Evolutionary conservation across 1,284 basidiomycete species (phyloP), one percentile per base, ranked within the genome.

Genomic region (Rhodotorula sp.): DNA sequence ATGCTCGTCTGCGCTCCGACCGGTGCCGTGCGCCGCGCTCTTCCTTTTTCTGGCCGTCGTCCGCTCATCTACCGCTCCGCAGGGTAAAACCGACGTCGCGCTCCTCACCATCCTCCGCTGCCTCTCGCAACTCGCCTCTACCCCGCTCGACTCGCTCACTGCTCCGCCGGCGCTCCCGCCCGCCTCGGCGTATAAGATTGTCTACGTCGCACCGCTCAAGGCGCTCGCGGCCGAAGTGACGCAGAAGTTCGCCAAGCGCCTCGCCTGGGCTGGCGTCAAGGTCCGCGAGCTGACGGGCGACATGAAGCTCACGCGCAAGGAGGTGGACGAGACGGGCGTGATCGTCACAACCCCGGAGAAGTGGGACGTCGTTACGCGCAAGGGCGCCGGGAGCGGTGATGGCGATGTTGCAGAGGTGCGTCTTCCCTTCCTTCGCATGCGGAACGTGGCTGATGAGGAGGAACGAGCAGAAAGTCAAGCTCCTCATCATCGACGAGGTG

Each of bases 191-290:
- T 99, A 98, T 85, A 99, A 99, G 82, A 89, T 99, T 70, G 94
- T 99, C 67, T 99, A 99, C 79, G 97, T 99, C 48, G 97, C 97
- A 17, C 97, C 97, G 0, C 99, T 99, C 94, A 99, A 99, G 81
- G 97, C 97, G 6, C 84, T 99, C 46, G 97, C 96, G 1, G 88
- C 94, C 4, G 97, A 99, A 80, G 94, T 99, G 75, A 92, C 94
- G 13, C 88, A 92, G 66, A 99, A 99, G 81, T 87, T 99, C 50
- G 87, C 89, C 39, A 97, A 91, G 83, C 86, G 97, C 51, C 83
- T 99, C n/a, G 86, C 86, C 63, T 98, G 97, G 92, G 86, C 99
- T 41, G 87, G 86, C 0, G 90, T 99, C 76, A 85, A 87, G 78
- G 96, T 98, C 53, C 86, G 91, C 67, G 97, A 99, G 82, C 84